Conservation (phyloP, 2,329 filamentous ascomycete genomes). For the Neofusicoccum kwambonambiense region DNA sequence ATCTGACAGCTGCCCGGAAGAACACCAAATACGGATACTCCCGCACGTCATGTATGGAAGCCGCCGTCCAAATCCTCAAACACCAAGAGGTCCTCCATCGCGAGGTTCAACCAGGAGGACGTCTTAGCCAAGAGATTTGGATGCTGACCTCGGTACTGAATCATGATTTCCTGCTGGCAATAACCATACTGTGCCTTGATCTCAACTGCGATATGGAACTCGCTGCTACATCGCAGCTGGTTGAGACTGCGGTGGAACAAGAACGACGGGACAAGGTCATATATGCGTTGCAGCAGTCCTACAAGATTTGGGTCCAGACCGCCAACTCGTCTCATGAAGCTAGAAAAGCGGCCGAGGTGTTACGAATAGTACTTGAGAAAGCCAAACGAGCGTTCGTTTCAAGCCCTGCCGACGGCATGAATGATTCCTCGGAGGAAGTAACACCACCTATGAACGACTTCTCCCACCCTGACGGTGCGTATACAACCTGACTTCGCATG, state of each 20-base stretch:
- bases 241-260: background rate
- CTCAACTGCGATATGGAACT: slow-evolving; percentile 25
- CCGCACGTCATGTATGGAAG: slow-evolving; percentile 44
- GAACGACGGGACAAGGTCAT: background rate
- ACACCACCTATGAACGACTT: background rate
- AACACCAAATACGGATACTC: slow-evolving; percentile 42
- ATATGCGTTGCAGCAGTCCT: background rate
- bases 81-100: slow-evolving; percentile 45
- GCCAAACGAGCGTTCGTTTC: background rate
- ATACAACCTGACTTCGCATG: no score
- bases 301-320: background rate
- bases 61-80: slow-evolving; percentile 44
- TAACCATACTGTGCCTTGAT: slow-evolving; percentile 49
- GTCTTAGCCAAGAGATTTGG: slow-evolving; percentile 43
- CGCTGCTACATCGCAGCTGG: background rate
- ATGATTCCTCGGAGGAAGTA: background rate
- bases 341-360: background rate
- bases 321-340: background rate
- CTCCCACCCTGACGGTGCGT: no score
- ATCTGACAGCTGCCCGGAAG: slow-evolving; percentile 34
- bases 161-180: slow-evolving; percentile 50
- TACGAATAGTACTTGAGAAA: background rate
- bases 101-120: slow-evolving; percentile 42
- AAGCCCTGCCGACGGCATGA: background rate
- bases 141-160: slow-evolving; percentile 44